A percentile compares a stretch with the other conserved stretches of the same genome.
Evolutionary conservation across 78 protist species (phyloP).

Genomic region (Dictyostelium intermedium): DNA sequence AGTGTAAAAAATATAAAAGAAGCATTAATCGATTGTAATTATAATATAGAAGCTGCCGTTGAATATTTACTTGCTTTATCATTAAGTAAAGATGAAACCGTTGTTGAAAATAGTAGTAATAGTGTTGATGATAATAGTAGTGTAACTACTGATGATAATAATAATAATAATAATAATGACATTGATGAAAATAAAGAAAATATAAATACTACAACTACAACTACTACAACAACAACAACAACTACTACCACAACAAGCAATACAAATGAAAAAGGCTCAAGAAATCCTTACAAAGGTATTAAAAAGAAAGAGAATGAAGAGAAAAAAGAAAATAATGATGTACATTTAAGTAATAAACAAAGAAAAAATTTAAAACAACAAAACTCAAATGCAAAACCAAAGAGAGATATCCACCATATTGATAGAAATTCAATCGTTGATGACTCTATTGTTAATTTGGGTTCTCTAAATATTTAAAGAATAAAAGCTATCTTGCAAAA

Average conservation of each 20-base stretch:
- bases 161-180: no score
- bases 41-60: constrained; percentile 52
- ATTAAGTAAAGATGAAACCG: not conserved
- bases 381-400: not conserved
- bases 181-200: not conserved
- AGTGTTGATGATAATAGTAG: not conserved
- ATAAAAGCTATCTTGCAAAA: not conserved
- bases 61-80: constrained; percentile 44
- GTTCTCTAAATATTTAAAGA: constrained; percentile 46
- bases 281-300: constrained; percentile 54
- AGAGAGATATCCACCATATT: constrained; percentile 30
- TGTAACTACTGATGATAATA: not conserved
- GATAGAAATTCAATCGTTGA: constrained; percentile 36
- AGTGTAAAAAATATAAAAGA: constrained; percentile 65
- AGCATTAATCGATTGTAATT: constrained; percentile 60
- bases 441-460: constrained; percentile 13
- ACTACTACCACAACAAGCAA: not conserved
- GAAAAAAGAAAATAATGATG: not conserved
- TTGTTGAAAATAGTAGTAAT: not conserved
- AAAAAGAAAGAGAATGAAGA: not conserved
- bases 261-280: not conserved
- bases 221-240: constrained; percentile 3
- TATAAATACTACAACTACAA: constrained; percentile 18
- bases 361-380: constrained; percentile 25
- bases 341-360: constrained; percentile 26